Evolutionary conservation across 2,329 filamentous ascomycete genomes (phyloP), one percentile per base, ranked within the genome.

Genomic region (Claviceps maximensis): DNA sequence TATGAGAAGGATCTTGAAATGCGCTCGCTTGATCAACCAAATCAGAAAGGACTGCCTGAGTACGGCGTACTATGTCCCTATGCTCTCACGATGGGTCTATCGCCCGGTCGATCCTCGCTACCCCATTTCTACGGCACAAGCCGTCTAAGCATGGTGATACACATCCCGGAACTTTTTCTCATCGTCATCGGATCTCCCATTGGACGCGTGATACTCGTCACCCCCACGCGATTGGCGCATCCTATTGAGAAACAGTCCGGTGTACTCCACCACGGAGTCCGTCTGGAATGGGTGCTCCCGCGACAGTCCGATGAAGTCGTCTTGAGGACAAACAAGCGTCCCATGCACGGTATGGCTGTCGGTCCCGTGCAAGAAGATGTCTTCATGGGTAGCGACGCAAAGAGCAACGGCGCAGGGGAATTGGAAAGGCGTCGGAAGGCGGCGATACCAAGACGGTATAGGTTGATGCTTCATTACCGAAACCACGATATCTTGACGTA

Each of bases 401-500:
- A 29, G n/a, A 13, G 29, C 31, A 19, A 7, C 27, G 44, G 44
- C 23, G 15, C 2, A 2, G 40, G 19, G 12, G 41, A 58, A 27
- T 51, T 60, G 36, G 56, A 53, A n/a, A 56, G 58, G 31, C 48
- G 52, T 52, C 50, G 56, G 42, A 56, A 60, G 52, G 55, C 60
- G 8, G 56, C 60, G 9, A 57, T 62, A 33, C 65, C 71, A 55
- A 71, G 72, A 57, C 73, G 78, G 54, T 89, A 83, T 74, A 71
- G 84, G 54, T 58, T 91, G 54, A 77, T 91, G 63, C 67, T 90
- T 65, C 82, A 87, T 63, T 90, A 84, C 63, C 75, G 76, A 54
- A 81, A 89, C 65, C 81, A 87, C 60, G 77, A 78, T 2, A 76
- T 90, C 29, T 62, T 88, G 58, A 83, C 77, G 54, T 90, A 89